Percentiles rank a stretch among this genome's conserved stretches.
Conservation (phyloP, 2,329 filamentous ascomycete genomes). For the Verticillium klebahnii region DNA sequence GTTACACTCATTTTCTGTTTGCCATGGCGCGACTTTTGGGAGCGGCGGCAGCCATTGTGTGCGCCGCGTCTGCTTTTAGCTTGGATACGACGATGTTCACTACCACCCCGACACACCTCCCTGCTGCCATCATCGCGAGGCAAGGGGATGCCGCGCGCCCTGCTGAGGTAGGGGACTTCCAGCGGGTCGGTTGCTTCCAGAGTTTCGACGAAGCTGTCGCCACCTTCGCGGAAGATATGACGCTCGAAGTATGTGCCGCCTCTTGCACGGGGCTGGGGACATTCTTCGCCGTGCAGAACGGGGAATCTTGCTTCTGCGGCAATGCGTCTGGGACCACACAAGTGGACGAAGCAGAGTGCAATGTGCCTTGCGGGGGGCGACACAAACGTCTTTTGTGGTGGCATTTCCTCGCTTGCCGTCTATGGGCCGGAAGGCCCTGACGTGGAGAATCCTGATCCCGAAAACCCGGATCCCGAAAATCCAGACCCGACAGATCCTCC, state of each 20-base stretch:
- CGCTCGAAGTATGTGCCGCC: background rate
- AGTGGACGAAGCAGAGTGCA: slow-evolving; percentile 21
- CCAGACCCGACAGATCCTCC: background rate
- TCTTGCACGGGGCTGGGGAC: background rate
- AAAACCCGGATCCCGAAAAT: background rate
- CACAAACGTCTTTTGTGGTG: slow-evolving; percentile 27
- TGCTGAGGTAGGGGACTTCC: background rate
- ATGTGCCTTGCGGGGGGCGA: slow-evolving; percentile 27
- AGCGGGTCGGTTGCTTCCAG: background rate
- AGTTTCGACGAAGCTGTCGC: background rate
- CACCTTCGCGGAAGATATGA: background rate
- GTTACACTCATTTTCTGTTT: background rate
- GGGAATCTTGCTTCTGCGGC: slow-evolving; percentile 28
- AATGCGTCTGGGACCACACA: slow-evolving; percentile 20
- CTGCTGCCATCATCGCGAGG: background rate
- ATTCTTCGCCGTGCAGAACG: background rate
- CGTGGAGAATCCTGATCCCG: slow-evolving; percentile 7
- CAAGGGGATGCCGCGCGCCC: background rate
- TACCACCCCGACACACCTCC: background rate
- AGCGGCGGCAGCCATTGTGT: background rate
- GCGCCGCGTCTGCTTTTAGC: background rate
- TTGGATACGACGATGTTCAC: background rate
- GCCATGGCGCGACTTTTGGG: background rate
- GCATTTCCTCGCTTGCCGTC: slow-evolving; percentile 24
- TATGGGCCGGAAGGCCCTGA: slow-evolving; percentile 23